Evolutionary conservation across 2,329 filamentous ascomycete species (phyloP), one percentile per base, ranked within the genome.

Genomic region (Aspergillus persii): DNA sequence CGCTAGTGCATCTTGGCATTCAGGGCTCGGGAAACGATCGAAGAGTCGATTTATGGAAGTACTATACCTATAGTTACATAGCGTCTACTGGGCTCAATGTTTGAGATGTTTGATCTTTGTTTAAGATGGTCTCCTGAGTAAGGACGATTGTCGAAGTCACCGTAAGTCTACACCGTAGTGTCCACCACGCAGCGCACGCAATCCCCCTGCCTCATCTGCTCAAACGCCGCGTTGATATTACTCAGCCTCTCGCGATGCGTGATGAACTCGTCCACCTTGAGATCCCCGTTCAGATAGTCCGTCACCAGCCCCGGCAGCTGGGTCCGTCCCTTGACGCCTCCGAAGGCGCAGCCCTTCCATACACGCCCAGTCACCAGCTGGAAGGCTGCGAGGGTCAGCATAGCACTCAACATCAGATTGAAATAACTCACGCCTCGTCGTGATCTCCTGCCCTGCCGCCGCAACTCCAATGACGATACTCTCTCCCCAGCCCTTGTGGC

Each of bases 221-320:
- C 85, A 72, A 96, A 98, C 18, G 92, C 93, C 54, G 84, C 81
- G 83, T 97, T 97, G 78, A 98, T 96, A 71, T 89, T 86, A 61
- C 80, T 81, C 48, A 98, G 82, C 4, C 83, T 85, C 81, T 96
- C 91, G 69, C 93, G 87, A 81, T 98, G 94, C 26, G 95, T 98
- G 81, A 98, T 97, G 82, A 98, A 97, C 82, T 98, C 94, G 75
- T 98, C 94, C 50, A 98, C 94, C 87, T 97, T 98, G 74, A 98
- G 88, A 74, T 89, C 86, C 69, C 93, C 92, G 54, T 85, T 84
- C 77, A 95, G 83, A 80, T 98, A 98, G 78, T 98, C 93, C 65
- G 86, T 80, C 29, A 98, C 92, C 41, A 98, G 87, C 59, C 84
- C 87, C 52, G 90, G 89, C 65, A 98, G 86, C 80, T 98, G 95